These are phyloP conservation scores for Roridomyces roridus DNA, from an alignment of 768 basidiomycete genomes.

Conservation along the genomic window DNA sequence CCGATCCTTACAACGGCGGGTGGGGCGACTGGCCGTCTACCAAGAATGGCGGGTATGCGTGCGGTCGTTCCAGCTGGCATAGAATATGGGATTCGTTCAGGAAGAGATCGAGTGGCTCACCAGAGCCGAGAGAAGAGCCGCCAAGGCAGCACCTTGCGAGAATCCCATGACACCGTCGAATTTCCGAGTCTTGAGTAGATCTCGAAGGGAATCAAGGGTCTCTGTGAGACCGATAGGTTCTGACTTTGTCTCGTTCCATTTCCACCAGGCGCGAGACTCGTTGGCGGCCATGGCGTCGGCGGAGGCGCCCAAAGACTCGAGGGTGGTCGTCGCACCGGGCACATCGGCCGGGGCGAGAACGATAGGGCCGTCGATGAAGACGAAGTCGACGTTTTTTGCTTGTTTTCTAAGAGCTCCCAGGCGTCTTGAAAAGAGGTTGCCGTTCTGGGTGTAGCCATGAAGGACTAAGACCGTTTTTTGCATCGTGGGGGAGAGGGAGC, in stretches of 20 bases:
- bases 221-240: constrained; percentile 62
- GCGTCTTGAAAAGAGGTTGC: constrained; percentile 71
- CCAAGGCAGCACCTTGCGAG: constrained; percentile 77
- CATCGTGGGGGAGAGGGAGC: too few relatives aligned
- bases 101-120: constrained; percentile 45
- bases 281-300: constrained; percentile 41
- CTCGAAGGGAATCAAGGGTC: constrained; percentile 58
- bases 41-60: constrained; percentile 62
- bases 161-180: constrained; percentile 59
- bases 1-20: constrained; percentile 69
- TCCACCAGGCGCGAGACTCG: constrained; percentile 78
- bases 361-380: constrained; percentile 76
- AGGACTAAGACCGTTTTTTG: constrained; percentile 41
- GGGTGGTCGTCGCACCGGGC: constrained; percentile 21
- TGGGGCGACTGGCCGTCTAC: constrained; percentile 70
- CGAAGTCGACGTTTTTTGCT: constrained; percentile 69
- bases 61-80: constrained; percentile 58
- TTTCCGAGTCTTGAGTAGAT: constrained; percentile 59
- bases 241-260: constrained; percentile 55
- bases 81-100: not conserved
- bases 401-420: constrained; percentile 77
- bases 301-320: constrained; percentile 38
- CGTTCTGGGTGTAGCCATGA: constrained; percentile 74
- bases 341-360: constrained; percentile 69
- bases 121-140: constrained; percentile 70